Evolutionary conservation across 2,329 filamentous ascomycete species (phyloP), one percentile per base, ranked within the genome.

Genomic region (Trichophyton simii): DNA sequence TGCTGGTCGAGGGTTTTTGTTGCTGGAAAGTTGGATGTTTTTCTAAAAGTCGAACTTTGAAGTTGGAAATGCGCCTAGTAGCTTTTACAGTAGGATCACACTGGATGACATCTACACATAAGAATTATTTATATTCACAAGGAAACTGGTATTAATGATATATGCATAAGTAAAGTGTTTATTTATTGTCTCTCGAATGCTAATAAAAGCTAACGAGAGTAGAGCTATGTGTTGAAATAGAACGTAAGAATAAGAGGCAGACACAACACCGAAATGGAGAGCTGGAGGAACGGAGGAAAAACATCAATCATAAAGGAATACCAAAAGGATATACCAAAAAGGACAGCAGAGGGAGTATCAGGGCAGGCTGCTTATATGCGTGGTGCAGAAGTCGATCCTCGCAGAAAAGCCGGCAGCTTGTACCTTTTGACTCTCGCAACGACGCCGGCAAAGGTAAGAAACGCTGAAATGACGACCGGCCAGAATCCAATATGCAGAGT

Each of bases 381-480:
- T 31, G 9, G n/a, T 42, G 34, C 31, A 34, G n/a, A 9, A 59
- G 20, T 25, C 5, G 42, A 58, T 25, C 20, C 34, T 36, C 20
- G 31, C 18, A 13, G 15, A 31, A 58, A 60, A 15, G 46, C 38
- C 31, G 58, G 58, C 3, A 96, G 78, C 79, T 97, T 97, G 64
- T 84, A 81, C 76, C 87, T 83, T 78, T 90, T 88, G 64, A 96
- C 84, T 65, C 92, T 82, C 6, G 91, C 87, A 62, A 87, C 79
- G 15, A 95, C 75, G 0, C 94, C 92, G 20, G 84, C 68, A 8
- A 94, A 69, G 34, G 90, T 78, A 42, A 96, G 71, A 11, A 86
- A 77, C 3, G 80, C 77, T 0, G 86, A 80, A n/a, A 89, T 70
- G 52, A 89, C 72, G 2, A 89, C 80, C 0, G 85, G 84, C 91